A percentile compares a stretch with the other conserved stretches of the same genome.
These are phyloP conservation scores for Asterophora lycoperdoides DNA, from an alignment of 768 basidiomycete species.

Conservation along the genomic window DNA sequence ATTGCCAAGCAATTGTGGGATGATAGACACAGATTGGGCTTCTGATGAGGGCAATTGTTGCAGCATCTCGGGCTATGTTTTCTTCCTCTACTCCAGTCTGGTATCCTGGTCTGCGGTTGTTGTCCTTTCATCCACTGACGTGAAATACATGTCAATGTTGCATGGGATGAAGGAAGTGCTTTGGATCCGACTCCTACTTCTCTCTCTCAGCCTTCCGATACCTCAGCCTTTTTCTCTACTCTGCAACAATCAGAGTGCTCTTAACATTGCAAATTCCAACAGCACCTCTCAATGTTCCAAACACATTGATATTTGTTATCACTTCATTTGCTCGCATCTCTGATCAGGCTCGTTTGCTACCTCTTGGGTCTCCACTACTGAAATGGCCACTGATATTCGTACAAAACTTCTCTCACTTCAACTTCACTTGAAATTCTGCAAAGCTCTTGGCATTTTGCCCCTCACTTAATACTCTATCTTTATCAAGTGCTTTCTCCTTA, in stretches of 20 bases:
- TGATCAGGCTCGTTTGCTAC: too few relatives aligned
- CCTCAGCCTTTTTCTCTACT: too few relatives aligned
- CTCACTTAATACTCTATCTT: background rate
- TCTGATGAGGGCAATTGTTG: background rate
- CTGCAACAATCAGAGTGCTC: too few relatives aligned
- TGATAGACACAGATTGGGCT: constrained; percentile 1
- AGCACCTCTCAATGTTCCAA: too few relatives aligned
- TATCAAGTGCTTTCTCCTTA: too few relatives aligned
- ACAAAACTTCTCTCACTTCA: constrained; percentile 15
- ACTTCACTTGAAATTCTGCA: background rate
- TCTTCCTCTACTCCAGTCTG: background rate
- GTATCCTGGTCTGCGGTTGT: background rate
- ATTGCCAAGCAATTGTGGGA: background rate
- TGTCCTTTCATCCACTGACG: constrained; percentile 19
- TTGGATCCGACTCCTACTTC: constrained; percentile 4
- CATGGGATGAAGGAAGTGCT: constrained; percentile 14
- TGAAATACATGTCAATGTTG: constrained; percentile 20
- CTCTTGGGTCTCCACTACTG: background rate
- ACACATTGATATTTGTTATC: too few relatives aligned
- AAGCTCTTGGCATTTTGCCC: background rate
- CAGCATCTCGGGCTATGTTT: background rate
- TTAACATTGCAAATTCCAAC: too few relatives aligned
- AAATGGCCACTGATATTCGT: constrained; percentile 18
- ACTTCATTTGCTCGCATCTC: too few relatives aligned
- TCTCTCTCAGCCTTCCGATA: constrained; percentile 1